phyloP scores from a whole-genome alignment of 495 filamentous ascomycete species.

The Penicillium lividum region DNA sequence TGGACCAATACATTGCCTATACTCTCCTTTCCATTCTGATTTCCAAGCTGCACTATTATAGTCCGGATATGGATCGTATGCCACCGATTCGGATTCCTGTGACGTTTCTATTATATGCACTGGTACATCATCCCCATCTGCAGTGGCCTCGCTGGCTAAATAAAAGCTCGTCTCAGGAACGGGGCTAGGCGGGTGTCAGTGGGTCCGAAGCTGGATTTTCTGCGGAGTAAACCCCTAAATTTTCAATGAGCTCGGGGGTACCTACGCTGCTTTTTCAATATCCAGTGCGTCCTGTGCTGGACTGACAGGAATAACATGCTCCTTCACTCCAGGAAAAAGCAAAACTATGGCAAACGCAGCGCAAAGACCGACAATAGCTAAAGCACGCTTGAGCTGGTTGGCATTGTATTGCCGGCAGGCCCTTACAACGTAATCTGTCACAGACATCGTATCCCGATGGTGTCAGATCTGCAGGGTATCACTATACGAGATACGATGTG shows the following conservation, averaged over 20 bases:
- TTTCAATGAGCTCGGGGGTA: neutral
- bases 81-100: neutral
- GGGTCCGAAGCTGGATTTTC: neutral
- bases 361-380: neutral
- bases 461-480: neutral
- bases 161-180: neutral
- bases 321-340: neutral
- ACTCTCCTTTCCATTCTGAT: conserved; percentile 1
- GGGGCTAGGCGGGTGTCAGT: neutral
- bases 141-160: neutral
- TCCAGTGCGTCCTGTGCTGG: neutral
- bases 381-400: neutral
- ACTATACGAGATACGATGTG: too few relatives aligned
- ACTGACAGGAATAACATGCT: neutral
- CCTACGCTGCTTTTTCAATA: neutral
- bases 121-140: neutral
- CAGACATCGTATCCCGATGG: neutral
- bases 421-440: neutral
- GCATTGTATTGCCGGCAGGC: neutral
- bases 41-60: conserved; percentile 2
- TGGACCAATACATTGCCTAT: conserved; percentile 1
- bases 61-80: conserved; percentile 3
- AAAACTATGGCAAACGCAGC: neutral
- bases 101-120: conserved; percentile 1
- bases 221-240: neutral